Evolutionary conservation across 2,329 filamentous ascomycete species (phyloP), one percentile per base, ranked within the genome.

Genomic region (Pestalotiopsis sp.): DNA sequence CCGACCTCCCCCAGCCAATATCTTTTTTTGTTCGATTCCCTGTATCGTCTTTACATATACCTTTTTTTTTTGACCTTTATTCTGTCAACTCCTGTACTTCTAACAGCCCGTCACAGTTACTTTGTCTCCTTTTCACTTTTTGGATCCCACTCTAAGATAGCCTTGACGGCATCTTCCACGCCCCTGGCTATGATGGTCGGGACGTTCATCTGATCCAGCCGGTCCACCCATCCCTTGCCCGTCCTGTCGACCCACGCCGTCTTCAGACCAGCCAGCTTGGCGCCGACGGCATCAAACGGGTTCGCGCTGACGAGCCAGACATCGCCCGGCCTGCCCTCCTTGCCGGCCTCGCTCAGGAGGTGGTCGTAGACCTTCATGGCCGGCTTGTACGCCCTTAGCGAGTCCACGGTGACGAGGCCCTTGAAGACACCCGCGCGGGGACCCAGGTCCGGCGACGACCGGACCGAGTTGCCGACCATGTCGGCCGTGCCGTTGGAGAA

Each of bases 221-320:
- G 80, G 80, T 94, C 92, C 70, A 85, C 81, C 92, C 92, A 94
- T 2, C 91, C 91, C 9, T 78, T 82, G 0, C 87, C 86, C 14
- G 76, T 78, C 31, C 92, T 82, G 80, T 93, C 90, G 5, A 94
- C 86, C 89, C 90, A 94, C 13, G 85, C 88, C 27, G 89, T 86
- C 73, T 86, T 84, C 80, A 93, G 80, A 0, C 91, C 91, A 4
- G 85, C 83, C 1, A 83, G 83, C 70, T 83, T 84, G 0, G 91
- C 90, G 0, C 92, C 92, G 0, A 90, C 85, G 17, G 92, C 81
- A 76, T 94, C 92, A 76, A 94, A 94, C 2, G 92, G 89, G 75
- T 94, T 94, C 1, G 88, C 87, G 72, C 87, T 92, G 5, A 95
- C 85, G 7, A 94, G 78, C 90, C 91, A 93, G 14, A 93, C 83